Evolutionary conservation across 2,329 filamentous ascomycete genomes (phyloP).

Genomic region (Emydomyces testavorans): DNA sequence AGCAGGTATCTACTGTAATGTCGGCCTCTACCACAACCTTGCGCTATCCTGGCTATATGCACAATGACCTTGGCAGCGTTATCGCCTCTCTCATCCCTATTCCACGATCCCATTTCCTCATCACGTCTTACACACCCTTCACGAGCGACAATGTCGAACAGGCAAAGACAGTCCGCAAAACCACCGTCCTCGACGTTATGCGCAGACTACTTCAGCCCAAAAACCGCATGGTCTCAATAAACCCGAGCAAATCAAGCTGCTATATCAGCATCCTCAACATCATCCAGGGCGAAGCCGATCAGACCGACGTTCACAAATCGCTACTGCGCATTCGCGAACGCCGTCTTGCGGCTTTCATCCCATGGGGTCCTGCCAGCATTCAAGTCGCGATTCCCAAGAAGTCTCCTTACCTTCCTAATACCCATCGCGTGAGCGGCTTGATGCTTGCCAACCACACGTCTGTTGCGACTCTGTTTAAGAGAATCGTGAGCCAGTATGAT

Average conservation of each 20-base stretch:
- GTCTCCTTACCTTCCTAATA: slow-evolving; percentile 88
- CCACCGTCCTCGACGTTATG: slow-evolving; percentile 97
- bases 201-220: slow-evolving; percentile 87
- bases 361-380: slow-evolving; percentile 95
- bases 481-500: slow-evolving; percentile 85
- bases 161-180: slow-evolving; percentile 95
- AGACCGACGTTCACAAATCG: slow-evolving; percentile 96
- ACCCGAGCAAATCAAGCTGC: slow-evolving; percentile 91
- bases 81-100: slow-evolving; percentile 92
- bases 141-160: slow-evolving; percentile 93
- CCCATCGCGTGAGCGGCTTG: slow-evolving; percentile 84
- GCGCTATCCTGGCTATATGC: slow-evolving; percentile 97
- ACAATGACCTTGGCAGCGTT: slow-evolving; percentile 96
- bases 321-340: slow-evolving; percentile 90
- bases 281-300: slow-evolving; percentile 96
- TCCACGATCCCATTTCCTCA: slow-evolving; percentile 92
- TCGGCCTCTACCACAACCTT: slow-evolving; percentile 93
- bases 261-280: slow-evolving; percentile 99
- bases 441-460: slow-evolving; percentile 98
- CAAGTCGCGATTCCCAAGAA: slow-evolving; percentile 95
- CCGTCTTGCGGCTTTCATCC: slow-evolving; percentile 88
- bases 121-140: slow-evolving; percentile 97
- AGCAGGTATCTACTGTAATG: slow-evolving; percentile 88
- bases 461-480: slow-evolving; percentile 90
- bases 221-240: slow-evolving; percentile 97